Evolutionary conservation across 768 basidiomycete genomes (phyloP).

Genomic region (Lactarius indigo): DNA sequence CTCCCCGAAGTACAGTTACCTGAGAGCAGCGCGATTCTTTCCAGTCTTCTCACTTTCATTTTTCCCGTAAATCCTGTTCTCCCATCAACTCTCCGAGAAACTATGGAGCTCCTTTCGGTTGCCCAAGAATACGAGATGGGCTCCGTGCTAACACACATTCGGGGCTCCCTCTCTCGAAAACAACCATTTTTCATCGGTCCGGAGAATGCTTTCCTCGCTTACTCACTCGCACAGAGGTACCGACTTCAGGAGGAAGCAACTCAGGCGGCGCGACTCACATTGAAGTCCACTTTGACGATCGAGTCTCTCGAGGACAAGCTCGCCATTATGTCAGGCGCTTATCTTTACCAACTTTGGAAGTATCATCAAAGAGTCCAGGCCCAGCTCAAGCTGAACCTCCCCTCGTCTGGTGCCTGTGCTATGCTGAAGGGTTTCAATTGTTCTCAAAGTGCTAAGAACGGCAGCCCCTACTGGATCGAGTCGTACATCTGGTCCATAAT

Average conservation of each 20-base stretch:
- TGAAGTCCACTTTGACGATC: not conserved
- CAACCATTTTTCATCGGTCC: not conserved
- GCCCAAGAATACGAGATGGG: conserved; percentile 9
- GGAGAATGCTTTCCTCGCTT: not conserved
- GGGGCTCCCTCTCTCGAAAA: not conserved
- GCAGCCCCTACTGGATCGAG: not conserved
- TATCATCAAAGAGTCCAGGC: conserved; percentile 14
- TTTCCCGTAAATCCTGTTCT: not conserved
- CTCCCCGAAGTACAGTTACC: not conserved
- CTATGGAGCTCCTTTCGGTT: conserved; percentile 6
- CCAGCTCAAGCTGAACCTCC: no score
- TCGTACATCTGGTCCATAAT: not conserved
- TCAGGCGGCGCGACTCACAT: conserved; percentile 1
- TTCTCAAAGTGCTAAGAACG: not conserved
- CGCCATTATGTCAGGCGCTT: not conserved
- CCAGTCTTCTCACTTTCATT: not conserved
- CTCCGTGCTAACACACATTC: not conserved
- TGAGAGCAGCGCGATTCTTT: not conserved
- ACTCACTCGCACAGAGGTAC: conserved; percentile 1
- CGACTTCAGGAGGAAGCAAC: not conserved
- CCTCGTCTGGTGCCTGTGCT: not conserved
- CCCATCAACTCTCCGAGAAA: not conserved
- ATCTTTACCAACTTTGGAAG: conserved; percentile 12
- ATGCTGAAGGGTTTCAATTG: not conserved
- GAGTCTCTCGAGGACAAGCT: not conserved